These are phyloP conservation scores for Backusella australiensis DNA, from an alignment of 192 early-diverging fungal genomes.

Conservation along the genomic window DNA sequence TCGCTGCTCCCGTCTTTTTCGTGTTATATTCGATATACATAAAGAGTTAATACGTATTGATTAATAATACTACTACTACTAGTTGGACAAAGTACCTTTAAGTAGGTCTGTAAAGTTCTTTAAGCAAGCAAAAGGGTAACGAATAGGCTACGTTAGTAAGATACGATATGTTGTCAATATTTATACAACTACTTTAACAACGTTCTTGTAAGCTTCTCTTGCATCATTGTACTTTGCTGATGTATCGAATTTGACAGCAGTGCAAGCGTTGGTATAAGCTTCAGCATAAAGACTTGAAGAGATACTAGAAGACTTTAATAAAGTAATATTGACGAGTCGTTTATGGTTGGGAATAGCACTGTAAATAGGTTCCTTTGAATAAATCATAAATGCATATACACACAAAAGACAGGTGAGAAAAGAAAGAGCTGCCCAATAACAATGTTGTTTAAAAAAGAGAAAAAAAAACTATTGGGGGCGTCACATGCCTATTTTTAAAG, in stretches of 20 bases:
- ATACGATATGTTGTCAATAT: not conserved
- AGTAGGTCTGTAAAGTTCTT: not conserved
- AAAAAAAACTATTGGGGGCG: not conserved
- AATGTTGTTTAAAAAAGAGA: not conserved
- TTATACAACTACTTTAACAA: conserved; percentile 23
- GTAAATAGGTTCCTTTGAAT: not conserved
- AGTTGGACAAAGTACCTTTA: not conserved
- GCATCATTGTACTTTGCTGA: conserved; percentile 23
- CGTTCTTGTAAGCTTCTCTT: conserved; percentile 19
- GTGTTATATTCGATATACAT: not conserved
- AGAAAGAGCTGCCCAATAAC: not conserved
- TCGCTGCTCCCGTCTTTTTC: not conserved
- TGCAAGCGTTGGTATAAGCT: conserved; percentile 17
- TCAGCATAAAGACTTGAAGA: not conserved
- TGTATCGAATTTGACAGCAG: conserved; percentile 31
- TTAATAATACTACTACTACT: not conserved
- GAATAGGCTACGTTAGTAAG: not conserved
- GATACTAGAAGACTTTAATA: not conserved
- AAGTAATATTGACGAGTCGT: not conserved
- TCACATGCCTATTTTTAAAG: not conserved
- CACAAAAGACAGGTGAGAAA: not conserved
- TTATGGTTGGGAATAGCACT: not conserved
- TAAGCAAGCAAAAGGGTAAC: not conserved
- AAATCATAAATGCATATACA: conserved; percentile 14
- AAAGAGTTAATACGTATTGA: not conserved